A percentile compares a stretch with the other conserved stretches of the same genome.
These are phyloP conservation scores for Neurospora sp. DNA, from an alignment of 495 filamentous ascomycete genomes.

Conservation along the genomic window DNA sequence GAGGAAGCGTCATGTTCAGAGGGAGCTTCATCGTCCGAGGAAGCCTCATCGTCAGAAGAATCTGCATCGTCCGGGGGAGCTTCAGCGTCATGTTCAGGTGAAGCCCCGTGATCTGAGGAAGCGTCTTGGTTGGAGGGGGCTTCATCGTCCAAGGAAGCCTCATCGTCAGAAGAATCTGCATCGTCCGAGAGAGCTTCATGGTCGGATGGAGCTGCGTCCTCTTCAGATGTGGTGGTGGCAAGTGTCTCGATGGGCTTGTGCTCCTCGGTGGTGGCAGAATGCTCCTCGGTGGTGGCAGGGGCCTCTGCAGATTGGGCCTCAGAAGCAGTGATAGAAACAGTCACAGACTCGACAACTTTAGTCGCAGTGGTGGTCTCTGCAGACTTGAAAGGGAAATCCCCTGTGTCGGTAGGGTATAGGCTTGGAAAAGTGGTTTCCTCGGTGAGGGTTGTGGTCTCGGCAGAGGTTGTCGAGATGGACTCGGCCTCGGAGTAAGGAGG, in stretches of 20 bases:
- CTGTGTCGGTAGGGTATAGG: not conserved
- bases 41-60: not conserved
- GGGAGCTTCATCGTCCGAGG: not conserved
- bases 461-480: not conserved
- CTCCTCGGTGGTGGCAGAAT: not conserved
- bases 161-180: not conserved
- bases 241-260: not conserved
- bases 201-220: not conserved
- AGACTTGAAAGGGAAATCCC: not conserved
- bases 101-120: not conserved
- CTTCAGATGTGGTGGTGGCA: not conserved
- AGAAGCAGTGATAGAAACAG: not conserved
- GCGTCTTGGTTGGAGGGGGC: not conserved
- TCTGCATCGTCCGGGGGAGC: not conserved
- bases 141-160: not conserved
- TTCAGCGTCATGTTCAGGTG: not conserved
- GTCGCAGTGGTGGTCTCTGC: not conserved
- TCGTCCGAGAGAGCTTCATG: not conserved
- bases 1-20: not conserved
- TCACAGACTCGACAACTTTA: not conserved
- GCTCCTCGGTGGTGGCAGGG: not conserved
- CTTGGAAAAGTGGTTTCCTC: not conserved
- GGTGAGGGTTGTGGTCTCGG: too few relatives aligned
- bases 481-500: not conserved
- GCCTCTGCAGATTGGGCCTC: not conserved